phyloP scores from a whole-genome alignment of 2,329 filamentous ascomycete genomes.

The Pseudogymnoascus sp. region DNA sequence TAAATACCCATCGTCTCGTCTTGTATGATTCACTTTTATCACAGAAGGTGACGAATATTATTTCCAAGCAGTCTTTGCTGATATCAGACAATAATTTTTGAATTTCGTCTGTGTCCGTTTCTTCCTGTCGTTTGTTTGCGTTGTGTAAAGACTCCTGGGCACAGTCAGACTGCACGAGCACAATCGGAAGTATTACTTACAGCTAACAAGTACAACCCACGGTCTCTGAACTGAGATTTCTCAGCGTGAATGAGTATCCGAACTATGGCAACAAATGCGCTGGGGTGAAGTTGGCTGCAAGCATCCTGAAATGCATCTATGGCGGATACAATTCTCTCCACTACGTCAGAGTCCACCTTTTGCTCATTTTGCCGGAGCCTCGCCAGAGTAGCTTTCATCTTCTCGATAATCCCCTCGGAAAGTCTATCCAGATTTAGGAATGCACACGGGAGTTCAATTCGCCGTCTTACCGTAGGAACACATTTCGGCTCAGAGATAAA shows the following conservation, averaged over 20 bases:
- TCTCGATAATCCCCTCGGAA: neutral
- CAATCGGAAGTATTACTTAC: neutral
- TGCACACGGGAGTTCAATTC: neutral
- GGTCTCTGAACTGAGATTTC: neutral
- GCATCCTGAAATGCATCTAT: neutral
- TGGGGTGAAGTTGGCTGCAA: neutral
- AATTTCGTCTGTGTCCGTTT: neutral
- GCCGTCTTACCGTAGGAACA: neutral
- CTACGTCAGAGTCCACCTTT: neutral
- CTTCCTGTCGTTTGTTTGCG: neutral
- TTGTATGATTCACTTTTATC: neutral
- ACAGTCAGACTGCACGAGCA: neutral
- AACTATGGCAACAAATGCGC: neutral
- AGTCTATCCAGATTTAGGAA: neutral
- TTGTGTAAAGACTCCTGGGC: neutral
- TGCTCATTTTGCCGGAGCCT: neutral
- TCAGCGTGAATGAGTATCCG: neutral
- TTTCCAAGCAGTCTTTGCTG: neutral
- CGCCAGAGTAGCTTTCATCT: neutral
- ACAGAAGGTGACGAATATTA: neutral
- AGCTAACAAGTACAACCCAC: neutral
- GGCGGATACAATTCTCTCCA: neutral
- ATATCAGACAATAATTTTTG: neutral
- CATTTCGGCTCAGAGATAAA: neutral
- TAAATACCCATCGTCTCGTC: conserved; percentile 1